Conservation (phyloP, 2,329 filamentous ascomycete species). For the Aschersonia sp. region DNA sequence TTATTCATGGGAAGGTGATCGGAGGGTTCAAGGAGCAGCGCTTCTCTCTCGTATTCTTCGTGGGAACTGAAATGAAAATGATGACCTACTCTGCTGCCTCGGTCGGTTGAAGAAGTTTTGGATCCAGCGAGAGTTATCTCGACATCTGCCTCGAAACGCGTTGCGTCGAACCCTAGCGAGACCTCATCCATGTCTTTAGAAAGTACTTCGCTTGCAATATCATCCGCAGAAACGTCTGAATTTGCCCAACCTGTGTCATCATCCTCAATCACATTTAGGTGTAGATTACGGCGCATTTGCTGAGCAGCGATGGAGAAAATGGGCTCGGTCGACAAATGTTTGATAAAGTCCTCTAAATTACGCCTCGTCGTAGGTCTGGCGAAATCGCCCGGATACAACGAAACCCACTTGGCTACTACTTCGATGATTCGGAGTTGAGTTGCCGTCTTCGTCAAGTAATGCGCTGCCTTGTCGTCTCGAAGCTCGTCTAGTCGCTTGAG, state of each 20-base stretch:
- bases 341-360: constrained; percentile 61
- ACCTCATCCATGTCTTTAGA: constrained; percentile 25
- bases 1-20: constrained; percentile 63
- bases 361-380: constrained; percentile 61
- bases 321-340: constrained; percentile 57
- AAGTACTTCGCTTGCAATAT: constrained; percentile 17
- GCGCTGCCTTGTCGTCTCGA: constrained; percentile 49
- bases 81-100: constrained; percentile 22
- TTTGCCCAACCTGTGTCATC: constrained; percentile 92
- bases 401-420: constrained; percentile 79
- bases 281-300: constrained; percentile 70
- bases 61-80: constrained; percentile 48
- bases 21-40: constrained; percentile 55
- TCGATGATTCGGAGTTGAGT: constrained; percentile 74
- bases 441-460: constrained; percentile 63
- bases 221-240: constrained; percentile 43
- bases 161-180: constrained; percentile 26
- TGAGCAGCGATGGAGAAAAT: constrained; percentile 76
- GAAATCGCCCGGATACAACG: constrained; percentile 85
- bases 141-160: constrained; percentile 32
- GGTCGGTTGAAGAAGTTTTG: constrained; percentile 24
- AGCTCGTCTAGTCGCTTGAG: constrained; percentile 60
- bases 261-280: constrained; percentile 60
- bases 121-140: constrained; percentile 33
- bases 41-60: constrained; percentile 71